Conservation (phyloP, 2,329 filamentous ascomycete species). For the Sporothrix mexicana region DNA sequence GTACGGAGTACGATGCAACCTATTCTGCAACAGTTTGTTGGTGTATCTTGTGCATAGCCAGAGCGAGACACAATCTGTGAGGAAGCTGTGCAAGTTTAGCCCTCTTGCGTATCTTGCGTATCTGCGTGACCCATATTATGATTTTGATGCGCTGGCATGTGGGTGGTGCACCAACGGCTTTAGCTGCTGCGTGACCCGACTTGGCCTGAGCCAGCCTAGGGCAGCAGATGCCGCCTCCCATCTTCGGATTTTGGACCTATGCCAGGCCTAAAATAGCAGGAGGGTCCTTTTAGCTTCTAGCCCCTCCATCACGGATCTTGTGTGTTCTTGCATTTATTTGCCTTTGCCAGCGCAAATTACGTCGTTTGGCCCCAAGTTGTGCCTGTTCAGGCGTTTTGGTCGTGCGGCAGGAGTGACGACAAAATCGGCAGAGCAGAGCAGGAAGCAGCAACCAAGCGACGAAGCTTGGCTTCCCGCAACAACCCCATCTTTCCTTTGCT, state of each 20-base stretch:
- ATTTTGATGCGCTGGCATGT: constrained; percentile 4
- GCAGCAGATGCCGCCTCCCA: neutral
- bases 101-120: neutral
- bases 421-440: too few relatives aligned
- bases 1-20: too few relatives aligned
- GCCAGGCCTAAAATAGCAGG: constrained; percentile 24
- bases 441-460: neutral
- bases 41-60: neutral
- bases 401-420: neutral
- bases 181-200: neutral
- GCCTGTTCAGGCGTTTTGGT: neutral
- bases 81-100: neutral
- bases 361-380: neutral
- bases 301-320: constrained; percentile 10
- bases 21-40: neutral
- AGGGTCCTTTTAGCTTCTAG: neutral
- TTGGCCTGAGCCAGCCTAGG: constrained; percentile 8
- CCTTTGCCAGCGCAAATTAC: constrained; percentile 14
- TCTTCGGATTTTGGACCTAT: constrained; percentile 3
- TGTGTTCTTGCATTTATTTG: neutral
- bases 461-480: neutral
- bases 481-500: neutral
- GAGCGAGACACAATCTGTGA: neutral
- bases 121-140: neutral
- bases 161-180: neutral